Percentiles rank a stretch among this genome's conserved stretches.
Conservation (phyloP, 768 basidiomycete species). For the Suillus spraguei region DNA sequence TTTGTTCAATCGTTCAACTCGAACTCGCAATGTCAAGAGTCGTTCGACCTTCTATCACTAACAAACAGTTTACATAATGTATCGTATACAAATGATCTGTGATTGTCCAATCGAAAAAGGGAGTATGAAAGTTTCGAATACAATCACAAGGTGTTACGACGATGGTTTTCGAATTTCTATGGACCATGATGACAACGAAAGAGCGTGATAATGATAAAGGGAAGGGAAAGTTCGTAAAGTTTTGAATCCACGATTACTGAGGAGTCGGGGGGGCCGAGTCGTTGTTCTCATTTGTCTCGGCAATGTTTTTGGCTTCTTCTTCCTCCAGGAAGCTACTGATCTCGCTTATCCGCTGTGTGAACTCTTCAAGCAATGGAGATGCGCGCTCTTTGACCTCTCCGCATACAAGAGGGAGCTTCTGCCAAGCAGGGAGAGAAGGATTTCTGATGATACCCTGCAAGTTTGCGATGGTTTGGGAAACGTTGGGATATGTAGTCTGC, state of each 20-base stretch:
- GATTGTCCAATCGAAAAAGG: neutral
- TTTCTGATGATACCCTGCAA: slow-evolving; percentile 52
- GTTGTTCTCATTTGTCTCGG: neutral
- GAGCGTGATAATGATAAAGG: slow-evolving; percentile 14
- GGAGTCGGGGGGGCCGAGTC: no score
- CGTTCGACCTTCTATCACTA: neutral
- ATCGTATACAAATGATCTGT: neutral
- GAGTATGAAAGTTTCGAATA: slow-evolving; percentile 6
- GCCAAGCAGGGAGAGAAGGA: slow-evolving; percentile 59
- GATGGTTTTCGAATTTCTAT: slow-evolving; percentile 23
- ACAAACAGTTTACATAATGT: neutral
- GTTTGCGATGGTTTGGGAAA: slow-evolving; percentile 55
- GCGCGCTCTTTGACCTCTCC: slow-evolving; percentile 64
- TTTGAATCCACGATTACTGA: slow-evolving; percentile 14
- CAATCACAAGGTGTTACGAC: neutral
- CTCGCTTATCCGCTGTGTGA: slow-evolving; percentile 42
- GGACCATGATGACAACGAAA: slow-evolving; percentile 13
- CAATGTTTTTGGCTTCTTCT: slow-evolving; percentile 21
- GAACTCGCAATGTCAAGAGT: neutral
- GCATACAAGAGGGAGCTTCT: slow-evolving; percentile 60
- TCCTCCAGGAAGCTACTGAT: slow-evolving; percentile 31
- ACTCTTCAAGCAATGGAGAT: slow-evolving; percentile 58
- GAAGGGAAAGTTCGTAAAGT: neutral
- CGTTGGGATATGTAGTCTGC: slow-evolving; percentile 57
- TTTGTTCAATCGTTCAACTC: slow-evolving; percentile 11